A percentile compares a stretch with the other conserved stretches of the same genome.
Conservation (phyloP, 2,329 filamentous ascomycete species). For the Fonsecaea erecta region DNA sequence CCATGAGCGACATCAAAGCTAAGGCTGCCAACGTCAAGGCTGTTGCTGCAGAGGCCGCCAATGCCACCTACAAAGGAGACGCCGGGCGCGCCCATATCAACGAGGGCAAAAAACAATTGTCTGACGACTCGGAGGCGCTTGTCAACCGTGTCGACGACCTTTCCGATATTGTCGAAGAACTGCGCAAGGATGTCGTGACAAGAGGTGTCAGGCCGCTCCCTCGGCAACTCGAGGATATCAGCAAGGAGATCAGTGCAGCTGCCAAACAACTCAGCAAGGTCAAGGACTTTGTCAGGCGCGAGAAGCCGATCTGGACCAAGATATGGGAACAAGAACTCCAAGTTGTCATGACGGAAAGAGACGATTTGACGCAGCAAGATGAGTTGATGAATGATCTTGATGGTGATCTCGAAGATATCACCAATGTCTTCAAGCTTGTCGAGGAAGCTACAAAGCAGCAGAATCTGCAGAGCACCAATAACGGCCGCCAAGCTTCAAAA, state of each 20-base stretch:
- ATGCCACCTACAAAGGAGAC: conserved; percentile 75
- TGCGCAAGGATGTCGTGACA: conserved; percentile 93
- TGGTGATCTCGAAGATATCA: conserved; percentile 93
- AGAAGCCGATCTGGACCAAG: conserved; percentile 98
- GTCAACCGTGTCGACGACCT: conserved; percentile 93
- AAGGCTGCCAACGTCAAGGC: conserved; percentile 84
- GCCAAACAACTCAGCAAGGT: conserved; percentile 90
- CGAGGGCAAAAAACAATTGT: conserved; percentile 82
- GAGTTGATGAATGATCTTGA: conserved; percentile 89
- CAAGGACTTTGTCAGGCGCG: conserved; percentile 85
- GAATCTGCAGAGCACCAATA: conserved; percentile 66
- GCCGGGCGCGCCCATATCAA: conserved; percentile 86
- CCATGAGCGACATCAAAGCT: conserved; percentile 79
- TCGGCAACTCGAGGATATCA: conserved; percentile 84
- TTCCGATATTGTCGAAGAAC: conserved; percentile 94
- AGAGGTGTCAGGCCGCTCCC: conserved; percentile 90
- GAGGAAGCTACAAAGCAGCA: conserved; percentile 99
- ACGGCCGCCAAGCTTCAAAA: conserved; percentile 48
- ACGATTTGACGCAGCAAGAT: conserved; percentile 94
- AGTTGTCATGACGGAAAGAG: conserved; percentile 91
- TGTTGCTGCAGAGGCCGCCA: conserved; percentile 69
- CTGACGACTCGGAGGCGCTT: conserved; percentile 84
- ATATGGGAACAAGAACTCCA: conserved; percentile 99
- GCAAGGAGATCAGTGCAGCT: conserved; percentile 81
- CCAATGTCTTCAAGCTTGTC: conserved; percentile 89